phyloP scores from a whole-genome alignment of 1,284 basidiomycete species.

The Tilletia setariae region DNA sequence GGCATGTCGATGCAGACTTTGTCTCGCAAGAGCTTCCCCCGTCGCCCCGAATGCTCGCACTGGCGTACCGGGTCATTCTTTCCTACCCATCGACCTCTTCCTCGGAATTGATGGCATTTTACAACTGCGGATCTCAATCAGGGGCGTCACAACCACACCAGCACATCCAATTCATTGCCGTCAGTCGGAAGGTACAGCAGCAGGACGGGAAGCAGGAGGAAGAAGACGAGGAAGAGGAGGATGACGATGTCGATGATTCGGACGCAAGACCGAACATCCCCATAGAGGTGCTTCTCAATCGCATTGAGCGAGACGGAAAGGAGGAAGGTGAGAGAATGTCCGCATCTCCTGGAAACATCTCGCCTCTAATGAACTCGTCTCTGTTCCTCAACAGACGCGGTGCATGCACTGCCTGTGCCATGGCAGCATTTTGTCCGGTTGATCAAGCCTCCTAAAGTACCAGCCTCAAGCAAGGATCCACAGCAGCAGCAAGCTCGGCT shows the following conservation, averaged over 20 bases:
- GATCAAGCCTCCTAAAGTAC: slow-evolving; percentile 25
- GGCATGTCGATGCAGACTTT: slow-evolving; percentile 26
- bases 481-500: slow-evolving; percentile 18
- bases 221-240: slow-evolving; percentile 23
- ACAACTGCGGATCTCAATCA: slow-evolving; percentile 46
- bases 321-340: slow-evolving; percentile 29
- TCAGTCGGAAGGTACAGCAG: slow-evolving; percentile 19
- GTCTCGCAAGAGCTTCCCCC: slow-evolving; percentile 46
- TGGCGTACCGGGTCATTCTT: slow-evolving; percentile 39
- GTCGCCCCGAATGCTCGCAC: slow-evolving; percentile 34
- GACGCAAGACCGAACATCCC: slow-evolving; percentile 29
- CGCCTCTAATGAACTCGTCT: not conserved
- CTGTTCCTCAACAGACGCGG: slow-evolving; percentile 21
- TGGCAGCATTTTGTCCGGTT: slow-evolving; percentile 52
- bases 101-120: slow-evolving; percentile 43
- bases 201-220: not conserved
- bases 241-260: slow-evolving; percentile 18
- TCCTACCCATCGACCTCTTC: slow-evolving; percentile 18
- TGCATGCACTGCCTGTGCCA: slow-evolving; percentile 43
- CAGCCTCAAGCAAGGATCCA: not conserved
- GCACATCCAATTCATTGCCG: slow-evolving; percentile 48
- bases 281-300: slow-evolving; percentile 39
- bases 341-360: not conserved
- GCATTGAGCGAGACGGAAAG: slow-evolving; percentile 45
- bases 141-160: slow-evolving; percentile 49